These are phyloP conservation scores for Lasiodiplodia sp. DNA, from an alignment of 2,329 filamentous ascomycete species.

Conservation along the genomic window DNA sequence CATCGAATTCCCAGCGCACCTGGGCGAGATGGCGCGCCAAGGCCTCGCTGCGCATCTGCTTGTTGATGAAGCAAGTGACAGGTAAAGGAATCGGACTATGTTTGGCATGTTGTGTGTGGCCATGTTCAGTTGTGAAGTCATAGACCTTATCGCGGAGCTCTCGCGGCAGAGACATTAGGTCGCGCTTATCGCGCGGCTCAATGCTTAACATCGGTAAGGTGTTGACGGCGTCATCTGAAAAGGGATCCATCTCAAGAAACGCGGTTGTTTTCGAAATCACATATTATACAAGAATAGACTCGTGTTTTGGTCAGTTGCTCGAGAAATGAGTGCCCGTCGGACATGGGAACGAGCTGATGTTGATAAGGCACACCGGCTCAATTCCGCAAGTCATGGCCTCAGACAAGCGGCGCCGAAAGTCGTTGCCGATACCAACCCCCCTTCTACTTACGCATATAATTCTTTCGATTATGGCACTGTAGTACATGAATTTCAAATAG, in stretches of 20 bases:
- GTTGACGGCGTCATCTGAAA: neutral
- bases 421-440: neutral
- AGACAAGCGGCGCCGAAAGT: neutral
- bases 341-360: neutral
- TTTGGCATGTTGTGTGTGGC: neutral
- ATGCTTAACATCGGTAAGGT: neutral
- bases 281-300: neutral
- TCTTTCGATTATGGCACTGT: no score
- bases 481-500: neutral
- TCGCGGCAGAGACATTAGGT: neutral
- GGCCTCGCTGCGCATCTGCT: neutral
- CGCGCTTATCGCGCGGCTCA: neutral
- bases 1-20: constrained; percentile 5
- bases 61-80: neutral
- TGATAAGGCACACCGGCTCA: neutral
- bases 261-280: neutral
- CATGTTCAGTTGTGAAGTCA: neutral
- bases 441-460: no score
- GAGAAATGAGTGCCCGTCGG: neutral
- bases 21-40: neutral
- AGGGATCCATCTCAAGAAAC: neutral
- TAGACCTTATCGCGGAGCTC: constrained; percentile 19
- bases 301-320: neutral
- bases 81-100: neutral
- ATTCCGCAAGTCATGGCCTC: neutral